Evolutionary conservation across 2,329 filamentous ascomycete genomes (phyloP), one percentile per base, ranked within the genome.

Genomic region (Aspergillus ruber): DNA sequence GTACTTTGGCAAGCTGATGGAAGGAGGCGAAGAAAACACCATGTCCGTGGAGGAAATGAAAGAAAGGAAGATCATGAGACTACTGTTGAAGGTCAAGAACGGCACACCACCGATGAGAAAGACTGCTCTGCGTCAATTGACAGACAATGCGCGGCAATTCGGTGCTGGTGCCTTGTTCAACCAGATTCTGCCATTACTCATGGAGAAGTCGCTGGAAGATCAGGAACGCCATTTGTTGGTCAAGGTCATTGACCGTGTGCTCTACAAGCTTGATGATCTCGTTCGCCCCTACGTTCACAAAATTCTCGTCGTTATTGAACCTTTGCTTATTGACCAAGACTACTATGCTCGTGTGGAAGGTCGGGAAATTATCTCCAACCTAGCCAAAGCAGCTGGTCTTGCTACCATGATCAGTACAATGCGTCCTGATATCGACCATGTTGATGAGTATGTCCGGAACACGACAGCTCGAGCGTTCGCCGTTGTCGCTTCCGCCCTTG

Each of bases 361-460:
- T 69, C 88, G 93, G 58, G 93, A 98, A 68, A 98, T 98, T 60
- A 98, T 98, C 59, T 97, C 91, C 47, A 98, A 98, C 67, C 81
- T 98, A 43, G 88, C 87, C 65, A 98, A 98, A 71, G 93, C 93
- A 20, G 93, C 94, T 52, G 94, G 93, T 65, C 80, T 98, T 46
- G 93, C 93, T 15, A 93, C 94, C 58, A 98, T 98, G 93, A 98
- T 98, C 67, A 95, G 90, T 72, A 95, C 90, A 7, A 98, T 98
- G 93, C 81, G 93, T 62, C 94, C 93, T 0, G 93, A 98, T 79
- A 95, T 98, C 56, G 93, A 98, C 60, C 93, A 98, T 61, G 88
- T 94, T 21, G 93, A 98, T 61, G 93, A 98, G 68, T 98, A 98
- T 65, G 94, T 98, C 10, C 83, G 93, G 65, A 98, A 98, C 71